Evolutionary conservation across 768 basidiomycete genomes (phyloP), one percentile per base, ranked within the genome.

Genomic region (Dentipellis fragilis): DNA sequence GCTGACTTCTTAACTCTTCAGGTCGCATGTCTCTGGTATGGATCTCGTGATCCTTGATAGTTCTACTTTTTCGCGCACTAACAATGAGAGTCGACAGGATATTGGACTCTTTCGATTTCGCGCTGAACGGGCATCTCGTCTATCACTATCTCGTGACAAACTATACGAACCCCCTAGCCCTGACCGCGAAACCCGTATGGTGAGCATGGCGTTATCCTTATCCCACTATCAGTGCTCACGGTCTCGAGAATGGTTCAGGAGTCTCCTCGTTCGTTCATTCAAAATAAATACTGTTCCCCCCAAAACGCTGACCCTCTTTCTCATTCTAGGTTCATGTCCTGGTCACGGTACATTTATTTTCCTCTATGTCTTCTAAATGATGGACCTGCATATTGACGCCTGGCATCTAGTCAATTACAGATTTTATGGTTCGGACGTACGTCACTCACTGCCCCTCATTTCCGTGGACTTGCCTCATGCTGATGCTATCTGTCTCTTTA

Each of bases 81-180:
- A 22, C 22, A 35, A 8, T n/a, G n/a, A n/a, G n/a, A 29, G 11
- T 21, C 9, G 9, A 10, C 56, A 81, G 80, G 75, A 56, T 69
- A 4, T 60, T 84, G 21, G 81, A 84, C 63, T 80, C 81, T 0
- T 78, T 83, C 54, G 79, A 82, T 61, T 75, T 76, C 0, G 70
- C 67, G 45, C 62, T 84, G 54, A 77, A 75, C 48, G 70, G 71
- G 50, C 82, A 84, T 62, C 74, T 80, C 58, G 69, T 80, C 39
- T 85, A 84, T 59, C 72, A 72, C 61, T 84, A 84, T 59, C 71
- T 82, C 51, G 79, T 84, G 45, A 67, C 63, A 42, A 81, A 84
- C 66, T 84, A 74, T 60, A 64, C 76, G 55, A 76, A 78, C 59
- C 74, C 75, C 2, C 6, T 66, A 16, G 73, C 80, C 2, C 67